Base-by-base conservation (phyloP, 176 grass and related monocot species). In the Carex cristatella region DNA sequence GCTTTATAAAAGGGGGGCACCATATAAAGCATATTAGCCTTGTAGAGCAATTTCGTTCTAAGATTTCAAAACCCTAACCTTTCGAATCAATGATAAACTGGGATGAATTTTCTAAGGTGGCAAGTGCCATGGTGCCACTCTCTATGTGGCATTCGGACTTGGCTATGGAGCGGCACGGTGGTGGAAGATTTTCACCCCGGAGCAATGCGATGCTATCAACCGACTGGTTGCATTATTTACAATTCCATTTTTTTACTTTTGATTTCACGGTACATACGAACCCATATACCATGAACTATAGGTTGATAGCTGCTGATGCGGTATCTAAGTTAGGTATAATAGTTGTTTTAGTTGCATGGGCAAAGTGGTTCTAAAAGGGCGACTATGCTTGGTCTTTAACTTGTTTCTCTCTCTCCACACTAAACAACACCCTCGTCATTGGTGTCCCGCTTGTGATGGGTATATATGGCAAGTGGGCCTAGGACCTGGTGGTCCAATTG, bases 221-320 rank as follows among this genome's bases (percentile, higher is more conserved):
- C 88, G 92, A 18, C 89, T 98, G 30, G 95, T 98, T 2, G 61
- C 86, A 62, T 94, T 86, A 86, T 93, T 98, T 91, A 63, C 89
- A 70, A 46, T 98, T 4, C 95, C 95, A 49, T n/a, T 98, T 94
- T 90, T 94, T 98, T 88, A 84, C 88, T 82, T 98, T 94, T 62
- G 91, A 93, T 66, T 98, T 98, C 89, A 89, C 91, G 18, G 2
- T 84, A 66, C 90, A 86, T 87, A 84, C 87, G 51, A 80, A 98
- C 80, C 92, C 95, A 46, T 94, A 85, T 82, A 66, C 91, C 31
- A 89, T 94, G 81, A 93, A 84, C 84, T 90, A 86, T 86, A 82
- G 91, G 76, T 85, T 93, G 62, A 85, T 98, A 11, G 87, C 89
- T 13, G 92, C 95, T 30, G 92, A 98, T 85, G 92, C 88, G 3